phyloP scores from a whole-genome alignment of 768 basidiomycete genomes.

The Tylopilus vinaceipallidus region DNA sequence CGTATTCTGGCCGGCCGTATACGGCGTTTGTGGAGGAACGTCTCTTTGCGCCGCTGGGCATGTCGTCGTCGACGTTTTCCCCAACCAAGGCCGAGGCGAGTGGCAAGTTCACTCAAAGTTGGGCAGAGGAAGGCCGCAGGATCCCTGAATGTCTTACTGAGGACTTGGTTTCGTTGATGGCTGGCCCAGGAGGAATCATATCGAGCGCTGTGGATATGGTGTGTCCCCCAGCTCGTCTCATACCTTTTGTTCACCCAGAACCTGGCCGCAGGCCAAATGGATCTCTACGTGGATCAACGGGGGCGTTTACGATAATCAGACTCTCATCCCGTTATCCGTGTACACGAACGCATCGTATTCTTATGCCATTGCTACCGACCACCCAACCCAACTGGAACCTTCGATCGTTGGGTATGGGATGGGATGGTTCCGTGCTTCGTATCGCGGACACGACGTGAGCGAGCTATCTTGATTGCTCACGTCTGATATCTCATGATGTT shows the following conservation, averaged over 20 bases:
- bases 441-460: slow-evolving; percentile 40
- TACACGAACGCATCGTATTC: slow-evolving; percentile 33
- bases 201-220: slow-evolving; percentile 44
- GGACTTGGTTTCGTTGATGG: slow-evolving; percentile 20
- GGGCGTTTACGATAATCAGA: slow-evolving; percentile 32
- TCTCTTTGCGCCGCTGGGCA: slow-evolving; percentile 39
- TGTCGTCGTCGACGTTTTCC: slow-evolving; percentile 41
- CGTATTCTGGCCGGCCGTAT: slow-evolving; percentile 34
- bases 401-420: slow-evolving; percentile 40
- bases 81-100: slow-evolving; percentile 29
- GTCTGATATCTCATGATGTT: background rate
- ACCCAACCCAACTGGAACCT: slow-evolving; percentile 8
- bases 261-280: slow-evolving; percentile 38
- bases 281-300: slow-evolving; percentile 32
- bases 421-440: slow-evolving; percentile 42
- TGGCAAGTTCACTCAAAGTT: slow-evolving; percentile 35
- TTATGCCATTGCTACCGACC: slow-evolving; percentile 22
- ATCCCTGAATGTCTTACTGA: slow-evolving; percentile 35
- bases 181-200: slow-evolving; percentile 45
- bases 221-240: slow-evolving; percentile 4
- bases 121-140: slow-evolving; percentile 32
- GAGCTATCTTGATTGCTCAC: background rate
- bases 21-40: slow-evolving; percentile 41
- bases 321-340: slow-evolving; percentile 32
- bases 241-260: background rate